A percentile compares a stretch with the other conserved stretches of the same genome.
These are phyloP conservation scores for Yamadazyma spencermartinsiae DNA, from an alignment of 1,139 yeast genomes.

Conservation along the genomic window DNA sequence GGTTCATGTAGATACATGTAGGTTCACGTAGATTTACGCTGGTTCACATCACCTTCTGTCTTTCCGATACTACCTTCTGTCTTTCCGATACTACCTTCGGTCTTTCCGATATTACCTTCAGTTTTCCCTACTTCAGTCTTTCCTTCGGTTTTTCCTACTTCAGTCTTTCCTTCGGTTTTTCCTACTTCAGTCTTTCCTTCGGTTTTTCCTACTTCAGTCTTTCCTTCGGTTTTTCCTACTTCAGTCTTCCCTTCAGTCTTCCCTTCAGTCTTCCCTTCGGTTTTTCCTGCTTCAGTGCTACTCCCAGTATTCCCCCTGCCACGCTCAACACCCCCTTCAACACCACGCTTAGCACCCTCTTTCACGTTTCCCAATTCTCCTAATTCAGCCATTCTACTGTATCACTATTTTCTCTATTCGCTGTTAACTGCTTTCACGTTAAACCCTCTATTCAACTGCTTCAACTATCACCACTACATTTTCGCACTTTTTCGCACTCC, in stretches of 20 bases:
- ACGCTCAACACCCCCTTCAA: slow-evolving; percentile 2
- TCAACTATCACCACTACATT: too few species aligned
- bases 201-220: slow-evolving; percentile 16
- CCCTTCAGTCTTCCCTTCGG: slow-evolving; percentile 20
- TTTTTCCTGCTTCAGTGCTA: slow-evolving; percentile 7
- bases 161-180: slow-evolving; percentile 5
- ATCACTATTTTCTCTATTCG: too few species aligned
- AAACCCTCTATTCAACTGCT: too few species aligned
- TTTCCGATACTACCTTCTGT: slow-evolving; percentile 13
- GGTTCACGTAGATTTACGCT: too few species aligned
- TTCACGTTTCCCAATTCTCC: slow-evolving; percentile 28
- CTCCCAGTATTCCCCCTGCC: slow-evolving; percentile 10
- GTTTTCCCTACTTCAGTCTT: slow-evolving; percentile 14
- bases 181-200: slow-evolving; percentile 15
- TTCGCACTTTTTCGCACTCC: background rate
- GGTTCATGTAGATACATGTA: too few species aligned
- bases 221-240: slow-evolving; percentile 10
- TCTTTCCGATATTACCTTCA: slow-evolving; percentile 16
- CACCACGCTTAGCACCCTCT: slow-evolving; percentile 6
- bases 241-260: slow-evolving; percentile 19
- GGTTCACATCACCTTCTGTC: slow-evolving; percentile 15
- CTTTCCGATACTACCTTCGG: slow-evolving; percentile 11
- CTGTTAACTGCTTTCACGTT: too few species aligned
- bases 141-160: slow-evolving; percentile 14
- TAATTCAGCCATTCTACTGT: slow-evolving; percentile 14